Evolutionary conservation across 768 basidiomycete species (phyloP).

Genomic region (Lactarius pseudohatsudake): DNA sequence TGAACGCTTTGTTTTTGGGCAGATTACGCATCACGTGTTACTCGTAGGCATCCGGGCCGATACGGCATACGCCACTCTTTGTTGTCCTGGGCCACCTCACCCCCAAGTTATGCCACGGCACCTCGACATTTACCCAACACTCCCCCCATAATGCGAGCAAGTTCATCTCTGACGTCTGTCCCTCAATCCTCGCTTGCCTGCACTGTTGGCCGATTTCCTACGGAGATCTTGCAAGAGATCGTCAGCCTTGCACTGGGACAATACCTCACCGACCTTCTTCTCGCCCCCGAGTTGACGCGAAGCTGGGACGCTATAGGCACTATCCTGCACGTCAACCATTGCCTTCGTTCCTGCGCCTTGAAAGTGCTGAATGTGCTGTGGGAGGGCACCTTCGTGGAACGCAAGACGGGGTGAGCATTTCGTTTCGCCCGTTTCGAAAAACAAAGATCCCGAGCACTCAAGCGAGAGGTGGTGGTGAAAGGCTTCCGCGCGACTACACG

Average conservation of each 20-base stretch:
- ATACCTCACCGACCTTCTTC: slow-evolving; percentile 16
- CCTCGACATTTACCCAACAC: not conserved
- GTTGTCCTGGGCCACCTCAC: not conserved
- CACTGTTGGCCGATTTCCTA: slow-evolving; percentile 2
- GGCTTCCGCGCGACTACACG: slow-evolving; percentile 2
- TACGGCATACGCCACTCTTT: not conserved
- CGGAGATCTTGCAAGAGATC: slow-evolving; percentile 14
- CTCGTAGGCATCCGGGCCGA: not conserved
- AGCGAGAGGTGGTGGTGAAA: not conserved
- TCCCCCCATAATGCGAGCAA: not conserved
- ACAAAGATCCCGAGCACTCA: not conserved
- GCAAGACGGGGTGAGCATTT: slow-evolving; percentile 6
- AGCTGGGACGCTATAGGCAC: slow-evolving; percentile 12
- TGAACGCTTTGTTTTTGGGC: too few relatives aligned
- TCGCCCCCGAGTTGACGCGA: slow-evolving; percentile 8
- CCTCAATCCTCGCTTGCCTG: not conserved
- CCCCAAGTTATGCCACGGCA: slow-evolving; percentile 2
- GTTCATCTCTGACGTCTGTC: not conserved
- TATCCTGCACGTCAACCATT: slow-evolving; percentile 10
- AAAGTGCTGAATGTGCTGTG: slow-evolving; percentile 4
- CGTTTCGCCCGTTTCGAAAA: not conserved
- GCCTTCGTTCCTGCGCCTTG: slow-evolving; percentile 12
- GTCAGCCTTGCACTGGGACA: slow-evolving; percentile 11
- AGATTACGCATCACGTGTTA: too few relatives aligned
- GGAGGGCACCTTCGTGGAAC: slow-evolving; percentile 13